Percentiles rank a stretch among this genome's conserved stretches.
phyloP scores from a whole-genome alignment of 768 basidiomycete genomes.

The Podaxis sp. region DNA sequence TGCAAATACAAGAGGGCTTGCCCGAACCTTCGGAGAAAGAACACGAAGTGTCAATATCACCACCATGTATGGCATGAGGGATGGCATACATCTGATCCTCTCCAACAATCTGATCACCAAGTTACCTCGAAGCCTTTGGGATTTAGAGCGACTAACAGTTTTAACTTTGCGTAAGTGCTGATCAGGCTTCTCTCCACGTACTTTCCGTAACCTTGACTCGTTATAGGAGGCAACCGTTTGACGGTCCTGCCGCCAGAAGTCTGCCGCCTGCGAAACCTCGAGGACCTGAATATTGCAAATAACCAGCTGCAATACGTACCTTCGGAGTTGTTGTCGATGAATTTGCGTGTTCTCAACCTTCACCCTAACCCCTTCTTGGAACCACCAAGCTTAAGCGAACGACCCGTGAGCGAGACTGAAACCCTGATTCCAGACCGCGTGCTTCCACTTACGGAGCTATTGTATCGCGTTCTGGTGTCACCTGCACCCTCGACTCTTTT shows the following conservation, averaged over 20 bases:
- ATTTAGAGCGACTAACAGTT: slow-evolving; percentile 55
- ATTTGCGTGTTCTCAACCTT: slow-evolving; percentile 43
- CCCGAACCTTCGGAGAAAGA: slow-evolving; percentile 23
- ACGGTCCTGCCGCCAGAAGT: slow-evolving; percentile 65
- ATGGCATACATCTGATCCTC: slow-evolving; percentile 55
- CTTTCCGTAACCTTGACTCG: slow-evolving; percentile 12
- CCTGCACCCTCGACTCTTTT: slow-evolving; percentile 20
- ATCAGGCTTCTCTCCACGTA: background rate
- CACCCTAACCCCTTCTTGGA: slow-evolving; percentile 62
- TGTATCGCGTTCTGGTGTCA: slow-evolving; percentile 33
- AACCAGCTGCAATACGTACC: slow-evolving; percentile 64
- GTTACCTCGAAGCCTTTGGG: slow-evolving; percentile 60
- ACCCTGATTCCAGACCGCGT: slow-evolving; percentile 20
- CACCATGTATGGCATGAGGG: slow-evolving; percentile 23
- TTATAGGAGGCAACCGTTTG: slow-evolving; percentile 59
- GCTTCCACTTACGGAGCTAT: slow-evolving; percentile 34
- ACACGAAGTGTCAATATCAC: slow-evolving; percentile 21
- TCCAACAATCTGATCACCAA: slow-evolving; percentile 50
- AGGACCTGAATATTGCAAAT: slow-evolving; percentile 58
- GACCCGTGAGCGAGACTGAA: slow-evolving; percentile 28
- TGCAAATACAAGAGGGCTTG: slow-evolving; percentile 18
- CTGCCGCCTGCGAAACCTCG: slow-evolving; percentile 47
- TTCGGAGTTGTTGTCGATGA: slow-evolving; percentile 61
- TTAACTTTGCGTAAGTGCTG: slow-evolving; percentile 59
- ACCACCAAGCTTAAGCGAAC: slow-evolving; percentile 17